These are phyloP conservation scores for Coprinopsis cinerea DNA, from an alignment of 768 basidiomycete species.

Conservation along the genomic window DNA sequence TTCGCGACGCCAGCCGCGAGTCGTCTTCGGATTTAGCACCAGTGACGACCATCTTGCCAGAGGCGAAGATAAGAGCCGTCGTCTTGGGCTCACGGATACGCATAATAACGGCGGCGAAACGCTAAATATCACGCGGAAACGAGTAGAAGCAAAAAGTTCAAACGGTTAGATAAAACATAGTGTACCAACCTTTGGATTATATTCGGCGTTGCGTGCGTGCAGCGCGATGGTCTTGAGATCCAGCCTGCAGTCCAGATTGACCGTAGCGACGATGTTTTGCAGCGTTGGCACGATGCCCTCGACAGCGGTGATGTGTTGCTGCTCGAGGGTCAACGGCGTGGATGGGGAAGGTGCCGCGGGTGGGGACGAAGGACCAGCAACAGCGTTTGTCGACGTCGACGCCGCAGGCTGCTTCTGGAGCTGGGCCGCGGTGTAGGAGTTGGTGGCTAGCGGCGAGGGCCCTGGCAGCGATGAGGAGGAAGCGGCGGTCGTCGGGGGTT, in stretches of 20 bases:
- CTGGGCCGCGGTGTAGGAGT: constrained; percentile 42
- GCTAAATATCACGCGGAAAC: constrained; percentile 62
- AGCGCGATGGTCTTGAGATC: constrained; percentile 98
- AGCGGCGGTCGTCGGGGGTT: constrained; percentile 28
- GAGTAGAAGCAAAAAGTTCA: constrained; percentile 56
- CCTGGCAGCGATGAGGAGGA: constrained; percentile 42
- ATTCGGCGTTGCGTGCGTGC: constrained; percentile 97
- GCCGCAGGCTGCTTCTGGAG: constrained; percentile 25
- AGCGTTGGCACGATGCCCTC: constrained; percentile 98
- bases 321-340: constrained; percentile 79
- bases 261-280: constrained; percentile 99
- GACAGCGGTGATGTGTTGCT: constrained; percentile 93
- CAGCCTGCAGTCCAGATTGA: constrained; percentile 93
- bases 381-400: constrained; percentile 30
- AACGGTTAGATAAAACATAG: constrained; percentile 32
- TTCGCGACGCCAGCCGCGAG: constrained; percentile 91
- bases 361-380: constrained; percentile 57
- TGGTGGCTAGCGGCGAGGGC: constrained; percentile 48
- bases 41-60: constrained; percentile 99
- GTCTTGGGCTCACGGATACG: constrained; percentile 99
- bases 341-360: constrained; percentile 48
- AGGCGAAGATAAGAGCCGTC: constrained; percentile 98
- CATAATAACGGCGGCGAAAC: constrained; percentile 99
- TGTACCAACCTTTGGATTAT: constrained; percentile 97
- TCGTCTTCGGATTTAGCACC: constrained; percentile 99